Evolutionary conservation across 345 rosid genomes (phyloP), one percentile per base, ranked within the genome.

Genomic region (Populus euphratica): DNA sequence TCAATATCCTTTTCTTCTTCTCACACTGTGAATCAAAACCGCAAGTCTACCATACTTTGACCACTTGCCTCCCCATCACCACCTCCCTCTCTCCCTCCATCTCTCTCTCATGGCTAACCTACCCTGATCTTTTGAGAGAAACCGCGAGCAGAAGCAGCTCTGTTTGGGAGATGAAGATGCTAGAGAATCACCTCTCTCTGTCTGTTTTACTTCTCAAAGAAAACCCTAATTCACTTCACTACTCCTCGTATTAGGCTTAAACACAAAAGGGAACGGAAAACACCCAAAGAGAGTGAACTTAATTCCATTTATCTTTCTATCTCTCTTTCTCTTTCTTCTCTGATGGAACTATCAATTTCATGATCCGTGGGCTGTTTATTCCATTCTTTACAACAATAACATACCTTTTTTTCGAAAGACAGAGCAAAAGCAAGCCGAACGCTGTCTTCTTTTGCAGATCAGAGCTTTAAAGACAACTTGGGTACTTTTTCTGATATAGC

Each of bases 11-110:
- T 78, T 82, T 56, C 74, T 70, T 64, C 13, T 23, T 76, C 83
- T 83, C 83, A 82, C 81, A 86, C 81, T 35, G 27, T 25, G 75
- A 82, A 83, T 64, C 77, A 69, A 73, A 87, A 79, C 79, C 79
- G 11, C 73, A 77, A 59, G 67, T 69, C 81, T 72, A 77, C 61
- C 68, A 69, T 73, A 76, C 83, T 80, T 78, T 84, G 76, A 82
- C 81, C 83, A 44, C 8, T 43, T 69, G 77, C 33, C 29, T 69
- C 36, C 10, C 23, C 36, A 62, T 65, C 81, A 70, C 73, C 70
- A n/a, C 70, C 70, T 2, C 52, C 72, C 65, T 20, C 13, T 29
- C 10, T 36, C 71, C 71, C n/a, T 25, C 39, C 63, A 36, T 21
- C 39, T 33, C 67, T 36, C 72, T 29, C 52, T 52, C 67, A 64